phyloP scores from a whole-genome alignment of 345 rosid genomes.

The Corchorus olitorius region DNA sequence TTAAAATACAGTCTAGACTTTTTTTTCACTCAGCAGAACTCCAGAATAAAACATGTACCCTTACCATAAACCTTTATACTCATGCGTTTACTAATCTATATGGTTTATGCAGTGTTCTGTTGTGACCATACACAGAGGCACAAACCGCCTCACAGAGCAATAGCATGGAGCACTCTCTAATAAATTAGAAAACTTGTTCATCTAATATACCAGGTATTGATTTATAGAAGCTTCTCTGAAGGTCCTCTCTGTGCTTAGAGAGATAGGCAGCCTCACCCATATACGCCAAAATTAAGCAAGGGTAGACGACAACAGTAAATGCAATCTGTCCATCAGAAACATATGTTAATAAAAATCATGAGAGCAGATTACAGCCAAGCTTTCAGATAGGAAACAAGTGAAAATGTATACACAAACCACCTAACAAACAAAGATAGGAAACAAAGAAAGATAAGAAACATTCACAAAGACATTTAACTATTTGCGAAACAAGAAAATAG shows the following conservation, averaged over 20 bases:
- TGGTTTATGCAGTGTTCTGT: background rate
- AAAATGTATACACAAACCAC: background rate
- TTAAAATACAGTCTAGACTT: background rate
- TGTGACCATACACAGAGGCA: background rate
- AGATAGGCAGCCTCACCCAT: conserved; percentile 50
- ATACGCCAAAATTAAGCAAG: conserved; percentile 41
- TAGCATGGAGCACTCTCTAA: background rate
- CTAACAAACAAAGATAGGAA: background rate
- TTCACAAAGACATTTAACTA: background rate
- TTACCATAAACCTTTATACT: background rate
- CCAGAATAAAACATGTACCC: background rate
- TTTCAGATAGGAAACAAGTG: background rate
- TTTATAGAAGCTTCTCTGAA: conserved; percentile 35
- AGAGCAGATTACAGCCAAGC: conserved; percentile 1
- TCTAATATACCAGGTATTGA: conserved; percentile 36
- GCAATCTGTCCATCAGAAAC: conserved; percentile 32
- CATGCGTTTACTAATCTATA: background rate
- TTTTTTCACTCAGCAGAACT: background rate
- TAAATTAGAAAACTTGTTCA: background rate
- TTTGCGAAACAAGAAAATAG: background rate
- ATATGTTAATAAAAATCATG: background rate
- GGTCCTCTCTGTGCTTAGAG: conserved; percentile 34
- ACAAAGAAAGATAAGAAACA: background rate
- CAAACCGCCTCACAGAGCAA: background rate
- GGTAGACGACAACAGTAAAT: conserved; percentile 37